phyloP scores from a whole-genome alignment of 2,329 filamentous ascomycete genomes.

The Dactylonectria macrodidyma region DNA sequence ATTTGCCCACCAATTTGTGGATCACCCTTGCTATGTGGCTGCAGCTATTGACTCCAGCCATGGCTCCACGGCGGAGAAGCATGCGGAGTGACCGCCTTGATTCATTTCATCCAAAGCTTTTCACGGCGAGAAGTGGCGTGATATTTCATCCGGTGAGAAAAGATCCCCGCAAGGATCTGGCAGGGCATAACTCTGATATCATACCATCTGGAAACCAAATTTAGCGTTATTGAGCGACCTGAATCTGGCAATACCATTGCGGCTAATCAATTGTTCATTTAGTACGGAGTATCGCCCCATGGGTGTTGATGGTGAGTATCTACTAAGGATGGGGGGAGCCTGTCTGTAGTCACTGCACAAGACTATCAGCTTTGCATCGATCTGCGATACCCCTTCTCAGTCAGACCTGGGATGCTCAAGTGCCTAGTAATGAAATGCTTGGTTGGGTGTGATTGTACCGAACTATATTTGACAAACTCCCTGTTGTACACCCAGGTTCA shows the following conservation, averaged over 20 bases:
- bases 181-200: background rate
- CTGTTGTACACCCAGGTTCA: background rate
- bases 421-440: background rate
- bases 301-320: background rate
- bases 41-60: constrained; percentile 4
- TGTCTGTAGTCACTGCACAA: no score
- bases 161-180: constrained; percentile 6
- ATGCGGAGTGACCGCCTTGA: background rate
- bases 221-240: background rate
- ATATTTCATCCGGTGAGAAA: constrained; percentile 14
- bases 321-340: background rate
- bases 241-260: background rate
- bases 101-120: constrained; percentile 6
- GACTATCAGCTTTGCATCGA: no score
- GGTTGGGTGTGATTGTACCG: background rate
- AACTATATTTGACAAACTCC: background rate
- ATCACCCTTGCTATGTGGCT: constrained; percentile 18
- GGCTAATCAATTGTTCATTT: background rate
- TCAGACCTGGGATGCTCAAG: no score
- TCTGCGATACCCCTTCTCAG: no score
- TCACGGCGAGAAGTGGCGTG: constrained; percentile 10
- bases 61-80: constrained; percentile 18
- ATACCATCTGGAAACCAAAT: background rate
- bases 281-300: background rate
- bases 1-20: background rate